Evolutionary conservation across 192 early-diverging fungal species (phyloP), one percentile per base, ranked within the genome.

Genomic region (Podila minutissima): DNA sequence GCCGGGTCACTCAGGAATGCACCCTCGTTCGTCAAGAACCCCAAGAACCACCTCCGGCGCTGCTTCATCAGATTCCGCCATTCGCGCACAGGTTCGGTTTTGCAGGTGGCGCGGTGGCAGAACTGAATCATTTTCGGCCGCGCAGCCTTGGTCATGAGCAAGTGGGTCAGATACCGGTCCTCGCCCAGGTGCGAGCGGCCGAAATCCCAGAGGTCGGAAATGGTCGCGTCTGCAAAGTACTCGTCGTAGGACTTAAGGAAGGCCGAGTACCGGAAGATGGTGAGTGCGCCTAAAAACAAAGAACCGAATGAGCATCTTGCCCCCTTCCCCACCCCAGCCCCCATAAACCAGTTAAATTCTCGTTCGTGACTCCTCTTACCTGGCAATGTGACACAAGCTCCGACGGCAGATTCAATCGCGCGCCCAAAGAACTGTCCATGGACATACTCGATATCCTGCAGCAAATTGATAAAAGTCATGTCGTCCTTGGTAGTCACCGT

Each of bases 381-480:
- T 85, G 86, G 66, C 74, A 72, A 58, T 61, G 86, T 61, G 68
- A 87, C 46, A 69, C 84, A 66, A 50, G 74, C 63, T 76, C 86
- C 58, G 24, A 64, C 53, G 8, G 51, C 76, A 68, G 71, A 71
- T 53, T 88, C 86, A 28, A 88, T 64, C 4, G 66, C 60, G 28
- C 86, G 63, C 22, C 69, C 67, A 84, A 70, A 60, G 48, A 70
- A 64, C 61, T 88, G 86, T 13, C 84, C 84, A 12, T 72, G 57
- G 46, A 88, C 74, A 35, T 88, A 88, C 58, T 88, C 86, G 24
- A 72, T 64, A 58, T 88, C 86, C 55, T 88, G 86, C 59, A 88
- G 58, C 31, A 64, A 69, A 62, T 72, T 82, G 53, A 66, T 57
- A 26, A 82, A 75, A 33, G 71, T 78, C 29, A 70, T 70, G 26